Base-by-base conservation (phyloP, 1,284 basidiomycete species). In the Ceratobasidium sp. region DNA sequence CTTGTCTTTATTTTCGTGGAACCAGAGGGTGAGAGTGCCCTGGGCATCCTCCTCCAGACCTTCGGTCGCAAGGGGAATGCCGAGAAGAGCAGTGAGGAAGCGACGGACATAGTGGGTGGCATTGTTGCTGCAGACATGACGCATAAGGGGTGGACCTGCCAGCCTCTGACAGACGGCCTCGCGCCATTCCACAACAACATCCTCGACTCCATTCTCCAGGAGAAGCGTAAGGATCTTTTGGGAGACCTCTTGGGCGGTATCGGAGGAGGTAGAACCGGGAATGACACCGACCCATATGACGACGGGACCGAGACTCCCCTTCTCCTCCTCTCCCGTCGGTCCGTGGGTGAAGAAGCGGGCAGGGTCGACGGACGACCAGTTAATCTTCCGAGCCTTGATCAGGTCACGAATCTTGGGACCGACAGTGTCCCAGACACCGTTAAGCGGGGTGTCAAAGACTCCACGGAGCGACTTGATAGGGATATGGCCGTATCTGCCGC, bases 381-480 rank as follows among this genome's bases (percentile, higher is more conserved):
- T 11, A 48, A 79, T 74, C 34, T 41, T 62, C 13, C 59, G 54
- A 22, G 29, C 41, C 49, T 79, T 79, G 61, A 80, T 29, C 1
- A 77, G 41, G 13, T 66, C 76, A n/a, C 24, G 11, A 43, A 80
- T 78, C 75, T 74, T 9, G 58, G 76, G 77, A 75, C 58, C 77
- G 48, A 80, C 77, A 53, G 53, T 77, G 65, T 78, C 39, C 80
- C 80, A 81, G 53, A 79, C 79, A 5, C 11, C 22, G 74, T 79
- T 80, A 74, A 80, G 78, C 29, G 79, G 77, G 69, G 79, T 81
- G 71, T 79, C 78, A 79, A 82, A 82, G 76, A 83, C 82, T 6
- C 82, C 82, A 58, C 82, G 77, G 74, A 78, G 79, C 75, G 82
- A 81, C 80, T 85, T 84, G 73, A 19, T 59, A 74, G 82, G 82